Conservation (phyloP, 2,329 filamentous ascomycete species). For the Neopestalotiopsis sp. region DNA sequence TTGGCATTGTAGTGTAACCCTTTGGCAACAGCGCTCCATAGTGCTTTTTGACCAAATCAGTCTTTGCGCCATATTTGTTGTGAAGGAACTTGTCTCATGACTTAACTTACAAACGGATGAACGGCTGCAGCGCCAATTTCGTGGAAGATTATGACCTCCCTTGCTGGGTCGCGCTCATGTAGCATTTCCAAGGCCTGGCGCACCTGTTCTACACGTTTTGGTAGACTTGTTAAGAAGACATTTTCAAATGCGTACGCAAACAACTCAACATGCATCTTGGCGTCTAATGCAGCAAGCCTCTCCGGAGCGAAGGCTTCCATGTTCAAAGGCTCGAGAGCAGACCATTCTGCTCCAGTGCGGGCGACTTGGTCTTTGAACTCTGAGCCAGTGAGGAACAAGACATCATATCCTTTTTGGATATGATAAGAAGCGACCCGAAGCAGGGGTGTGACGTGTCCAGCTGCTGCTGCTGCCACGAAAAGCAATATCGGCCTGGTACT, state of each 20-base stretch:
- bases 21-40: slow-evolving; percentile 39
- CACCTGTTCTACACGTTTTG: slow-evolving; percentile 37
- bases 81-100: not conserved
- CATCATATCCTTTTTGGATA: slow-evolving; percentile 40
- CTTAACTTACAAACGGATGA: slow-evolving; percentile 37
- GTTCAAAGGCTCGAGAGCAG: slow-evolving; percentile 30
- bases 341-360: slow-evolving; percentile 36
- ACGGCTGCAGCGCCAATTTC: slow-evolving; percentile 45
- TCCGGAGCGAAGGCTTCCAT: slow-evolving; percentile 15
- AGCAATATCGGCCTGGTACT: slow-evolving; percentile 20
- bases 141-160: slow-evolving; percentile 46
- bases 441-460: slow-evolving; percentile 29
- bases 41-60: not conserved
- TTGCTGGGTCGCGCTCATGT: slow-evolving; percentile 35
- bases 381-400: slow-evolving; percentile 40
- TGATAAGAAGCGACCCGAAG: slow-evolving; percentile 36
- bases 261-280: slow-evolving; percentile 23
- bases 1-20: slow-evolving; percentile 40
- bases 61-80: not conserved
- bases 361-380: slow-evolving; percentile 35
- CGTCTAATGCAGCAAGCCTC: slow-evolving; percentile 2
- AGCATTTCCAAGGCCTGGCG: slow-evolving; percentile 41
- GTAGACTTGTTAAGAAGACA: slow-evolving; percentile 40
- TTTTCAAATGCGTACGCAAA: slow-evolving; percentile 40
- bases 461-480: slow-evolving; percentile 24